These are phyloP conservation scores for Solanum infundibuliforme DNA, from an alignment of 257 asterid species.

Conservation along the genomic window DNA sequence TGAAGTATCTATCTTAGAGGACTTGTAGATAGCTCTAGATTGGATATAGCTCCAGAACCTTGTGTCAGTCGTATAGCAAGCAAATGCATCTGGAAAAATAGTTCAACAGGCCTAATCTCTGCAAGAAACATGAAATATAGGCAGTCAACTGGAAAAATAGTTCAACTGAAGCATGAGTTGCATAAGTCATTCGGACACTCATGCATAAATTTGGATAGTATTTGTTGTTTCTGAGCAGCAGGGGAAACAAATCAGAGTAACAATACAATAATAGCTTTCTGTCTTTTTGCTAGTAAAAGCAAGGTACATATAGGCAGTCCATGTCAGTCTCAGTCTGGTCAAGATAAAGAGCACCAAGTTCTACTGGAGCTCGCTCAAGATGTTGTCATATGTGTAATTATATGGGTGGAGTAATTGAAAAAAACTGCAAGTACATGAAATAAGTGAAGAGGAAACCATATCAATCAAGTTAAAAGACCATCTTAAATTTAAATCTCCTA, in stretches of 20 bases:
- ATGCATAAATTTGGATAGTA: neutral
- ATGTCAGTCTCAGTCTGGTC: neutral
- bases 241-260: neutral
- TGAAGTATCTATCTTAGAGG: conserved; percentile 51
- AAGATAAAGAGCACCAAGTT: neutral
- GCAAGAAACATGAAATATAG: conserved; percentile 27
- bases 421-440: neutral
- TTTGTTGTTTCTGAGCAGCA: neutral
- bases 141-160: too few relatives aligned
- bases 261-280: neutral
- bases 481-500: neutral
- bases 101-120: conserved; percentile 70
- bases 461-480: neutral
- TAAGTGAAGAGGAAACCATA: neutral
- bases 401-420: neutral
- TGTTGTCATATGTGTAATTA: neutral
- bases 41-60: conserved; percentile 9
- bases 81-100: conserved; percentile 82
- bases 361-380: neutral
- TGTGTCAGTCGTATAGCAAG: conserved; percentile 22
- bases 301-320: neutral
- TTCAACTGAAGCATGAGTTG: neutral
- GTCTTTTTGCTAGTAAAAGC: neutral
- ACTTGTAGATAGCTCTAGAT: conserved; percentile 5
- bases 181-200: neutral